Conservation (phyloP, 2,329 filamentous ascomycete genomes). For the Tolypocladium album region DNA sequence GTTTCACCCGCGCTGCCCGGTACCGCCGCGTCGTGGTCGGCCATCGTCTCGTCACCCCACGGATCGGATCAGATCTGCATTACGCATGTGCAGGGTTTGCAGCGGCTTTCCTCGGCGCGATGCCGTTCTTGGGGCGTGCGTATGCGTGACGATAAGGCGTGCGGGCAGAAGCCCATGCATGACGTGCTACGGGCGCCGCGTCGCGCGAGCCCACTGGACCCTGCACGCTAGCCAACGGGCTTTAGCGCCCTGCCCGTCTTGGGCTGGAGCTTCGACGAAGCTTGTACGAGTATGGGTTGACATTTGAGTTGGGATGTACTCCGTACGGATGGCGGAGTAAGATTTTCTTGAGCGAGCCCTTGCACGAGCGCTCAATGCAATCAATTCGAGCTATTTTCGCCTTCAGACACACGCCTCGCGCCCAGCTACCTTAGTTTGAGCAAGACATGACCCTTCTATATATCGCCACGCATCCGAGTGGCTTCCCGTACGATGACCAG, state of each 20-base stretch:
- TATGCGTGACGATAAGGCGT: neutral
- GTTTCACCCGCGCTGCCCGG: neutral
- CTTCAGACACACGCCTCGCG: constrained; percentile 2
- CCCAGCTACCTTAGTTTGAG: neutral
- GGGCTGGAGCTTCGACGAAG: neutral
- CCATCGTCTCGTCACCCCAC: neutral
- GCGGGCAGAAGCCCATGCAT: neutral
- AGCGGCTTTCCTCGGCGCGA: neutral
- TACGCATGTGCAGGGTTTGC: neutral
- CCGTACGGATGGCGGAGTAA: too few relatives aligned
- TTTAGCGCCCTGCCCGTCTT: neutral
- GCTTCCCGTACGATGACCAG: constrained; percentile 20
- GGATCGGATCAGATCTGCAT: neutral
- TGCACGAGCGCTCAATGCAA: neutral
- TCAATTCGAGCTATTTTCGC: neutral
- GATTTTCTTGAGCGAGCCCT: too few relatives aligned
- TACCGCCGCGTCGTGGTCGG: neutral
- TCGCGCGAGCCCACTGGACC: neutral
- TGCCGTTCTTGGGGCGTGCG: neutral
- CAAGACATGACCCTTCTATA: constrained; percentile 12
- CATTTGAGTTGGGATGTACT: too few relatives aligned
- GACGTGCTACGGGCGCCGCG: neutral
- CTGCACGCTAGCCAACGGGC: neutral
- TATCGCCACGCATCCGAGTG: constrained; percentile 20
- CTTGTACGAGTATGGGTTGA: neutral